phyloP scores from a whole-genome alignment of 2,329 filamentous ascomycete species.

The Botrytis paeoniae region DNA sequence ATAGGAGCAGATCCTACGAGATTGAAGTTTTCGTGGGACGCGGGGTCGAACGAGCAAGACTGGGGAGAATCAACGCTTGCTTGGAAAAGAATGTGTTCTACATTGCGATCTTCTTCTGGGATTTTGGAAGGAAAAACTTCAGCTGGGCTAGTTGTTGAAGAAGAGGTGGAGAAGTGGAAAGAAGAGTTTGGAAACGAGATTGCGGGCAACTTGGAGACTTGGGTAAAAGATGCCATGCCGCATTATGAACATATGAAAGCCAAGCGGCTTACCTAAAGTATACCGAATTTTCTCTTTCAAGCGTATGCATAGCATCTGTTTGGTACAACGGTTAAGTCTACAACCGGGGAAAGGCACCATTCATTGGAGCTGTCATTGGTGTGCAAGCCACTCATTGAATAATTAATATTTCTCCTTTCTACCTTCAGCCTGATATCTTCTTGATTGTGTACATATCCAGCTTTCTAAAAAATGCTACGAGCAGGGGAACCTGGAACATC shows the following conservation, averaged over 20 bases:
- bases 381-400: not conserved
- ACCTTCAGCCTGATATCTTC: not conserved
- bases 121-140: not conserved
- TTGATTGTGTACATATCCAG: not conserved
- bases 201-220: not conserved
- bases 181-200: not conserved
- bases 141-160: not conserved
- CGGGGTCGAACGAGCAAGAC: not conserved
- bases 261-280: not conserved
- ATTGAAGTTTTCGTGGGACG: not conserved
- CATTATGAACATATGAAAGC: not conserved
- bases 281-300: not conserved
- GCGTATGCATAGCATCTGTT: not conserved
- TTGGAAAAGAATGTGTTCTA: not conserved
- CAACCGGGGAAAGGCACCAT: not conserved
- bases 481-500: not conserved
- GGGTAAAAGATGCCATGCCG: not conserved
- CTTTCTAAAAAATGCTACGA: rapidly evolving
- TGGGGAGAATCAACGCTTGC: not conserved
- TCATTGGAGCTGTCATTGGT: not conserved
- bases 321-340: not conserved
- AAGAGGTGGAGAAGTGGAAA: not conserved
- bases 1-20: not conserved
- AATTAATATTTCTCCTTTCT: not conserved
- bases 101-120: not conserved